Base-by-base conservation (phyloP, 176 grass and related monocot genomes). In the Avena atlantica region DNA sequence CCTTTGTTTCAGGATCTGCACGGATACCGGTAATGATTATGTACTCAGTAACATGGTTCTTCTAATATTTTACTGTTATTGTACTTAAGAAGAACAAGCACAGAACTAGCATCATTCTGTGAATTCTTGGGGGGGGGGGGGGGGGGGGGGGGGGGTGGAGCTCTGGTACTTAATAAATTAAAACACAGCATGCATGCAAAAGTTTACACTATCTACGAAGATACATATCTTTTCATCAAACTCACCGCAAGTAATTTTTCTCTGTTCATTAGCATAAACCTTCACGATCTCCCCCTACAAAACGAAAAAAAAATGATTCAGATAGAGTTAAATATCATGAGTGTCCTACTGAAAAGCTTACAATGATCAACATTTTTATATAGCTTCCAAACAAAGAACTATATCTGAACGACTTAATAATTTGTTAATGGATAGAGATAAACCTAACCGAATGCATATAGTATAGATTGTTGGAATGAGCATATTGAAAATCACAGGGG, bases 221-320 rank as follows among this genome's bases (percentile, higher is more conserved):
- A 67, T 51, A 10, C 21, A 76, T 15, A 85, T 40, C 31, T 4
- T 81, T 21, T 49, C 6, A 49, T 52, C 29, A 82, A 82, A 89
- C 92, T 91, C 53, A 98, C 95, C 88, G 47, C 95, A 98, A 88
- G 88, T 89, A 69, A 98, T 98, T 81, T 98, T 98, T 89, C 80
- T 91, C 86, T 95, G 89, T 11, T 92, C 89, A 83, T 93, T 93
- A 71, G 95, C 95, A 92, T 89, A 92, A 81, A 95, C 81, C 86
- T 81, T 98, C 76, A 95, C 90, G 55, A 93, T 92, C 91, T 93
- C 93, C 78, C 95, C 95, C 95, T 98, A 76, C 55, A 70, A 69
- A 27, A 83, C 37, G 13, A 19, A 78, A 72, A 78, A 36, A 64
- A 12, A 72, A 71, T 36, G 55, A 17, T 55, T 78, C 10, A 29